Percentiles rank a stretch among this genome's conserved stretches.
Conservation (phyloP, 2,329 filamentous ascomycete genomes). For the Colletotrichum tropicale region DNA sequence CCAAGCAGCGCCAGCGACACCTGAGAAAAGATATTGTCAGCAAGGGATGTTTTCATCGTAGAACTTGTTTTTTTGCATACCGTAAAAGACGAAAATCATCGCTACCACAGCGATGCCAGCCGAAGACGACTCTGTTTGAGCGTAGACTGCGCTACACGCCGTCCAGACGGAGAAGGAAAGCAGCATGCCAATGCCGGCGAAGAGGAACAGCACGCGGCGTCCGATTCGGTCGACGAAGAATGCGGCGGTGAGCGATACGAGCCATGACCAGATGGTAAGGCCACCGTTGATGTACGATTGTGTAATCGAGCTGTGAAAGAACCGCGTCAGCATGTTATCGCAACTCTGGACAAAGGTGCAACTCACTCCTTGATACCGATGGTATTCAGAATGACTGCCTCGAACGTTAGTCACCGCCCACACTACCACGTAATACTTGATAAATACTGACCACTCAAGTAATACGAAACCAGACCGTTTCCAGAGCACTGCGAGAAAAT, state of each 20-base stretch:
- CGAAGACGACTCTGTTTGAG: neutral
- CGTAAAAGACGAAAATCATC: slow-evolving; percentile 21
- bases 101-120: slow-evolving; percentile 16
- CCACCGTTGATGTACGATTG: slow-evolving; percentile 16
- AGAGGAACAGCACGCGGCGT: slow-evolving; percentile 24
- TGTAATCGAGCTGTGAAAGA: neutral
- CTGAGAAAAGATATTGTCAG: neutral
- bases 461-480: slow-evolving; percentile 11
- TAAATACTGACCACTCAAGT: neutral
- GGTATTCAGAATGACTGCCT: neutral
- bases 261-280: slow-evolving; percentile 29
- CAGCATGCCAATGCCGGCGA: slow-evolving; percentile 27
- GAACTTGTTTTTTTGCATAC: rapidly evolving
- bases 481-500: slow-evolving; percentile 26
- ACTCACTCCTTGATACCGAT: slow-evolving; percentile 15
- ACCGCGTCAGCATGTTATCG: neutral
- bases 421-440: neutral
- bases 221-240: slow-evolving; percentile 34
- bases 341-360: rapidly evolving
- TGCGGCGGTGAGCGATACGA: slow-evolving; percentile 26
- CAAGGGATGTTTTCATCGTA: rapidly evolving
- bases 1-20: slow-evolving; percentile 35
- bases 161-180: slow-evolving; percentile 30
- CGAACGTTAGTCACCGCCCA: rapidly evolving
- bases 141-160: slow-evolving; percentile 14